Evolutionary conservation across 345 rosid genomes (phyloP).

Genomic region (Eucalyptus marginata): DNA sequence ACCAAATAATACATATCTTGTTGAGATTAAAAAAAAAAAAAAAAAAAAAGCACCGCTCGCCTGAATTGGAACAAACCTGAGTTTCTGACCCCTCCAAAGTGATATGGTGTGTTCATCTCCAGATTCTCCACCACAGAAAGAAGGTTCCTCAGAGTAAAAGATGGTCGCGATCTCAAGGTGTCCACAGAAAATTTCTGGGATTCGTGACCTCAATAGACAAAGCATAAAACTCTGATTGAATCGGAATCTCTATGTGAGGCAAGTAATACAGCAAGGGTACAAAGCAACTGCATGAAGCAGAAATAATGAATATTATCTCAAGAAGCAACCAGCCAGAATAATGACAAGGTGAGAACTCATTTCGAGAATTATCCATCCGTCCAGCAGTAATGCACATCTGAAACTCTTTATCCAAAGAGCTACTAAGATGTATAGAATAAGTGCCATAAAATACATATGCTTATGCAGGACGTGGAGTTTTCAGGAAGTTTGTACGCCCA

Average conservation of each 20-base stretch:
- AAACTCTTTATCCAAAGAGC: neutral
- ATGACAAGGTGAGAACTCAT: neutral
- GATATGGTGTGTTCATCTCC: slow-evolving; percentile 56
- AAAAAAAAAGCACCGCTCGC: slow-evolving; percentile 3
- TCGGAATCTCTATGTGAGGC: neutral
- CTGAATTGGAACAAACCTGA: slow-evolving; percentile 86
- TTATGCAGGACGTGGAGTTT: neutral
- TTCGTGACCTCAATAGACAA: neutral
- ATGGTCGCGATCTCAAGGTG: neutral
- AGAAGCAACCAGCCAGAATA: neutral
- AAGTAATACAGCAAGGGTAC: neutral
- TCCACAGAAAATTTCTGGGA: neutral
- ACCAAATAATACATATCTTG: neutral
- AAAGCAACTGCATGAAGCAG: neutral
- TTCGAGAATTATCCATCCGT: neutral
- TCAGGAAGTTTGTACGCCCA: neutral
- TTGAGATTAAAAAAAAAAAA: too few species aligned
- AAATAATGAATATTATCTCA: neutral
- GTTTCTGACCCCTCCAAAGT: slow-evolving; percentile 70
- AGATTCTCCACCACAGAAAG: slow-evolving; percentile 58
- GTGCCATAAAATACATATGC: neutral
- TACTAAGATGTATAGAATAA: neutral
- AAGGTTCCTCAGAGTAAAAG: slow-evolving; percentile 40
- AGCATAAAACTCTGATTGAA: neutral
- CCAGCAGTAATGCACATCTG: neutral